Evolutionary conservation across 148 eudicot species (phyloP), one percentile per base, ranked within the genome.

Genomic region (Heliosperma pusillum): DNA sequence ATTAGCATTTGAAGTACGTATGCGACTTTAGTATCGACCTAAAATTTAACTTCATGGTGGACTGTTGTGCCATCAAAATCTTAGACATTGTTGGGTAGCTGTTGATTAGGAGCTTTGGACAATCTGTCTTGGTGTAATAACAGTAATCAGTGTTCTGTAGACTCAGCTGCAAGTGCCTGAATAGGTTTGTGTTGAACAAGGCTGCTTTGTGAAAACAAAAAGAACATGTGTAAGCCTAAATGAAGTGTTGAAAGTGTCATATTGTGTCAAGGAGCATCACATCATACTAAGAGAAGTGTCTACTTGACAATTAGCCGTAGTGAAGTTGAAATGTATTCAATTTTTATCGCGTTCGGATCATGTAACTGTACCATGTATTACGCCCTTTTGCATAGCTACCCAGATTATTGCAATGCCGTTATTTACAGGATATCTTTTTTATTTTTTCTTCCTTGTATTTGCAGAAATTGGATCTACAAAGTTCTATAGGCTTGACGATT

Each of bases 401-500:
- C 20, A 30, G 42, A n/a, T 27, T 9, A 3, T 64, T 25, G 27
- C 16, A 16, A 7, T 19, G 25, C 2, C 26, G n/a, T 63, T 22
- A 64, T 19, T 66, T 57, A 8, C 22, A 33, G 16, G 25, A 68
- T 73, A 45, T 69, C 0, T 50, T 11, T 50, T 11, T 62, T 16
- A 0, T 36, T 21, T 52, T 36, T 22, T 56, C 50, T 45, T 45
- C 63, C 29, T 68, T 25, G 70, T 40, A 7, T 67, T 67, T 40
- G 73, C 91, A 93, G 99, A 96, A 85, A 77, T 92, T 74, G 97
- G 99, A 77, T 87, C 90, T 1, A 83, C 86, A 60, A 92, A 87
- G 87, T 92, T 92, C 85, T 90, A 88, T 74, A 84, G 99, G 86
- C 97, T 96, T 67, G 88, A 92, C 81, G 97, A 96, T 79, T 74